Evolutionary conservation across 306 rosid genomes (phyloP), one percentile per base, ranked within the genome.

Genomic region (Corylus heterophylla): DNA sequence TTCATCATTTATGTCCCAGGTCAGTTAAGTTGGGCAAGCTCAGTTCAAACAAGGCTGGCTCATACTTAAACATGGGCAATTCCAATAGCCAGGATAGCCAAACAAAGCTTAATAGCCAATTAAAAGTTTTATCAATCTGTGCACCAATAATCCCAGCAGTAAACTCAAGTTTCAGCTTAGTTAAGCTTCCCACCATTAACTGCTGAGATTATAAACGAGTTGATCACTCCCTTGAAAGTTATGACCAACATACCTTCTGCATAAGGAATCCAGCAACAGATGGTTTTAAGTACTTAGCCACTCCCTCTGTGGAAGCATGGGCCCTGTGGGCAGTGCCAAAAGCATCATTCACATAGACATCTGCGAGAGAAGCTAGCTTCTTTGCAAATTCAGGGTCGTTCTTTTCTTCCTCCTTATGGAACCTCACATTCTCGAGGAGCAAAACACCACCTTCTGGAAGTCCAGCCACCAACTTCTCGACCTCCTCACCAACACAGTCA

Each of bases 301-400:
- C 97, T 48, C 98, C 98, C 84, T 91, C 98, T 0, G 98, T 94
- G 25, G 98, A 94, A 74, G 98, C 98, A 75, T 94, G 97, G 70
- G 98, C 98, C 69, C 98, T 84, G 82, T 94, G 98, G 55, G 98
- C 98, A 74, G 93, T 89, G 31, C 98, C 98, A 74, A 94, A 94
- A 18, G 98, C 98, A 81, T 94, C 98, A 76, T 94, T 94, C 11
- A 94, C 98, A 20, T 94, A 94, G 69, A 94, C 48, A 83, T 94
- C 98, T 47, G 97, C 98, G 51, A 94, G 97, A 49, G 97, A 87
- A 82, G 98, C 97, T 51, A 94, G 82, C 92, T 94, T 89, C 91
- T 91, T 91, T 48, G 98, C 89, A 52, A 83, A 94, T 61, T 90
- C 98, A 10, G 98, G 97, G 69, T 92, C 97, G 12, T 94, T 94